Conservation (phyloP, 352 stramenopile genomes). For the Globisporangium viniferum region DNA sequence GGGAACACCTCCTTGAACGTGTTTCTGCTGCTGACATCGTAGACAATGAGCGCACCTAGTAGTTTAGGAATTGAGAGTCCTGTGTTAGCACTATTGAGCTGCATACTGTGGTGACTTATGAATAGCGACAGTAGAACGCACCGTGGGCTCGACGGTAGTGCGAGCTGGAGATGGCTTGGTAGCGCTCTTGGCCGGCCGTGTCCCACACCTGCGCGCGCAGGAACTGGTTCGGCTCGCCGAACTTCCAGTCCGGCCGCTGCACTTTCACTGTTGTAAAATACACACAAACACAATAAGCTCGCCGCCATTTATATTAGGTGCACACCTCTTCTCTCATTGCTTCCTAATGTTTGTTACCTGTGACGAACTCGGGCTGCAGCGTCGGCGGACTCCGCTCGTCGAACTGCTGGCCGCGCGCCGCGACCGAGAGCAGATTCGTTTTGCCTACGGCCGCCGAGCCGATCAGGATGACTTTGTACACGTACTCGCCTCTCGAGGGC, state of each 20-base stretch:
- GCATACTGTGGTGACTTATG: not conserved
- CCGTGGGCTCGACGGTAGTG: conserved; percentile 66
- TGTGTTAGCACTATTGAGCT: not conserved
- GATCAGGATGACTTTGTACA: conserved; percentile 70
- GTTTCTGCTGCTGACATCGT: conserved; percentile 58
- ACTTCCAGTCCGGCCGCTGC: conserved; percentile 64
- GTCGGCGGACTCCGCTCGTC: conserved; percentile 47
- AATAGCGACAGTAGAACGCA: conserved; percentile 11
- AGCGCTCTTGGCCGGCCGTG: conserved; percentile 64
- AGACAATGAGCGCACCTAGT: conserved; percentile 61
- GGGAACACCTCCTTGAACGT: conserved; percentile 69
- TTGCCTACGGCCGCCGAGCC: conserved; percentile 60
- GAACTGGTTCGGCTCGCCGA: conserved; percentile 62
- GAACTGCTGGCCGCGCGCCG: conserved; percentile 53
- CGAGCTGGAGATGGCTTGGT: conserved; percentile 69
- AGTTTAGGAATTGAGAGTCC: not conserved
- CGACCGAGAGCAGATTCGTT: conserved; percentile 59
- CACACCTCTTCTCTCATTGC: not conserved
- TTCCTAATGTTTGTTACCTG: conserved; percentile 26
- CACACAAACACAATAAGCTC: not conserved
- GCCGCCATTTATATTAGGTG: not conserved
- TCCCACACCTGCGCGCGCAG: conserved; percentile 72
- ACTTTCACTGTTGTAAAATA: conserved; percentile 42
- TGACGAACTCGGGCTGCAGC: conserved; percentile 62
- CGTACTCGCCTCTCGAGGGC: conserved; percentile 35